Evolutionary conservation across 768 basidiomycete species (phyloP).

Genomic region (Kwoniella pini): DNA sequence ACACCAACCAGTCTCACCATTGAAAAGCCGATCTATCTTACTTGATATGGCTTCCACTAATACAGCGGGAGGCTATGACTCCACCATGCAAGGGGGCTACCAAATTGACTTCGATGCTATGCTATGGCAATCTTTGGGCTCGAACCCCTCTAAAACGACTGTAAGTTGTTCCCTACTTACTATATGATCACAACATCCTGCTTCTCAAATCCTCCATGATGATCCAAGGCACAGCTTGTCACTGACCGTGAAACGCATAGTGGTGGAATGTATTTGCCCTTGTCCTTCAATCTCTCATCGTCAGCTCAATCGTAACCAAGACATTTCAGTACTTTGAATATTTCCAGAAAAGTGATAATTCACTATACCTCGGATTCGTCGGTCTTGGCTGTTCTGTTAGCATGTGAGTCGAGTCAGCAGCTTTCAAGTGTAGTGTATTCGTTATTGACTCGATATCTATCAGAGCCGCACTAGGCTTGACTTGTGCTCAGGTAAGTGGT

Average conservation of each 20-base stretch:
- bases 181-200: too few species aligned
- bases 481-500: conserved; percentile 2
- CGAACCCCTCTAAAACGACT: not conserved
- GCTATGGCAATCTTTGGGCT: conserved; percentile 1
- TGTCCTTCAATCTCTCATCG: conserved; percentile 6
- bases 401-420: conserved; percentile 10
- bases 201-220: too few species aligned
- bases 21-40: too few species aligned
- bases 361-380: not conserved
- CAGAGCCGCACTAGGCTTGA: not conserved
- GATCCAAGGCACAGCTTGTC: too few species aligned
- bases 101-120: conserved; percentile 2
- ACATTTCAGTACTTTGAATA: conserved; percentile 15
- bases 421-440: too few species aligned
- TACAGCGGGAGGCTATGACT: not conserved
- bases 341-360: conserved; percentile 8
- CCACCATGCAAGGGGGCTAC: not conserved
- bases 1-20: too few species aligned
- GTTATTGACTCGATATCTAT: not conserved
- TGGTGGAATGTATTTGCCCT: conserved; percentile 3
- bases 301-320: conserved; percentile 6
- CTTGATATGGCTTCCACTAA: not conserved
- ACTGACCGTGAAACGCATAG: not conserved
- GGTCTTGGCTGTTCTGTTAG: not conserved
- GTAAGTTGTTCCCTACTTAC: too few species aligned